Base-by-base conservation (phyloP, 2,329 filamentous ascomycete species). In the Acephala macrosclerotiorum region DNA sequence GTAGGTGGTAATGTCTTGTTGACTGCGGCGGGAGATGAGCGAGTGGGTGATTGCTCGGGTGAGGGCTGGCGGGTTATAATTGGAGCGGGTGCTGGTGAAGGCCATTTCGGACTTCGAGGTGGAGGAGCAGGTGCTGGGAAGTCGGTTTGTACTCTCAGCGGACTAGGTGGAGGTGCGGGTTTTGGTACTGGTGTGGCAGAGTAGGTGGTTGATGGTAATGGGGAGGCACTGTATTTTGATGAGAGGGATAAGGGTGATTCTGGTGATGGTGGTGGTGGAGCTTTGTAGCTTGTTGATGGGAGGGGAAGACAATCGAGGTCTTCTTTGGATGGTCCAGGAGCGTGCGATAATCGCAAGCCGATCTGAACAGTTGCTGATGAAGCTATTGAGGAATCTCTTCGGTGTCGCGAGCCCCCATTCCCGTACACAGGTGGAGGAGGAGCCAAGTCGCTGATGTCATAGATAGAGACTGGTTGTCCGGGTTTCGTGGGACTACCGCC, bases 311-410 rank as follows among this genome's bases (percentile, higher is more conserved):
- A 49, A 2, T 64, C 56, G 0, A 66, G 29, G 40, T 66, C 62
- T 33, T 68, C 65, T 60, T 63, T 57, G 18, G 69, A 62, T 22
- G 64, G 57, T 18, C 75, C 58, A 64, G 77, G 67, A 60, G 75
- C 36, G 85, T 82, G 61, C 83, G 89, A 92, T 63, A 92, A 81
- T 12, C 90, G 85, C 18, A 92, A 80, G 1, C 89, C 90, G 60
- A 92, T 92, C 73, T 91, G 89, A 12, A 92, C 89, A 0, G 89
- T 92, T 26, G 89, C 89, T 11, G 86, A 86, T 53, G 89, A 91
- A 18, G 81, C 82, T 49, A 88, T 81, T 0, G 89, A 92, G 5
- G 87, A 88, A 65, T 87, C 82, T 53, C 89, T 83, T 20, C 80
- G 79, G 61, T 76, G 75, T 22, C 74, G 55, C 7, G 60, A 51